Evolutionary conservation across 2,329 filamentous ascomycete genomes (phyloP), one percentile per base, ranked within the genome.

Genomic region (Diaporthe ampelina): DNA sequence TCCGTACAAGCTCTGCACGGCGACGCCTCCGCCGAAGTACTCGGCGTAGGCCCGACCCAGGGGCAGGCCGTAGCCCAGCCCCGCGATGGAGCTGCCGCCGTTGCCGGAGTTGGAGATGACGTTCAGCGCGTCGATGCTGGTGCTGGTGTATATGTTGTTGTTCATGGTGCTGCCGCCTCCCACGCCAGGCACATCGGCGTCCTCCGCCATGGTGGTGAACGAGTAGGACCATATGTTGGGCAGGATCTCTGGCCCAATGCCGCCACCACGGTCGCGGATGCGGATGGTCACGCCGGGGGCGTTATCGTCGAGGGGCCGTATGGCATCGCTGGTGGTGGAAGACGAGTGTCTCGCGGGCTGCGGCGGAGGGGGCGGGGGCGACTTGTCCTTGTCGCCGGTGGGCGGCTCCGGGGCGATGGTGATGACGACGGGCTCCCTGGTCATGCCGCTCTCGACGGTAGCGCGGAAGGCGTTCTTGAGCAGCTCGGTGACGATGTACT

Each of bases 391-490:
- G 24, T 45, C 24, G 57, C 59, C 77, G 74, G 80, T 79, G 19
- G 86, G 82, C 1, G 88, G 90, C 77, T 92, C 90, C 0, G 90
- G 94, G 0, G 96, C 96, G 76, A 99, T 97, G 19, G 97, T 99
- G 75, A 98, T 92, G 77, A 98, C 94, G 54, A 99, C 89, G 1
- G 96, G 94, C 77, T 97, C 94, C 56, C 90, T 88, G 78, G 94
- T 93, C 79, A 91, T 92, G n/a, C 92, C 91, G 74, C 90, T 92
- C 83, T 99, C 97, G 13, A 98, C 92, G 0, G 95, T 97, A 5
- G 97, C 96, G 57, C 97, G 91, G 85, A 98, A 99, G 0, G 95
- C 94, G 81, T 99, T 99, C 84, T 99, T 99, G 74, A 99, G 89
- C 1, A 99, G 89, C 83, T 99, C 97, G 0, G 96, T 99, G 77